Evolutionary conservation across 1,284 basidiomycete species (phyloP).

Genomic region (Grifola frondosa): DNA sequence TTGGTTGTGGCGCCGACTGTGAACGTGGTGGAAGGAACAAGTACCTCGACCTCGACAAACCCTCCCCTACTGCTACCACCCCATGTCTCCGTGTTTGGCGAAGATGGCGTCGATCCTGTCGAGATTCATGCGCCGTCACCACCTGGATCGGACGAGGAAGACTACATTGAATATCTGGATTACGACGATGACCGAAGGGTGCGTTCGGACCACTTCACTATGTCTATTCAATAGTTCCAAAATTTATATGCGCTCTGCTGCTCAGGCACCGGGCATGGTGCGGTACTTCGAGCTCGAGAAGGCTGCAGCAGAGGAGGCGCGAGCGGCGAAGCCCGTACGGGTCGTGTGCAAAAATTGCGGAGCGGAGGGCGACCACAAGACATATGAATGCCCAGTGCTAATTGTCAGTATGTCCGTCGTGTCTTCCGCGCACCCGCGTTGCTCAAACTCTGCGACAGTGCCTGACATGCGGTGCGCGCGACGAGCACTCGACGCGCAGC

Average conservation of each 20-base stretch:
- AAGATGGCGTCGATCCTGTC: conserved; percentile 38
- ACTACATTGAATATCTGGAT: conserved; percentile 73
- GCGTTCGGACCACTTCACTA: conserved; percentile 22
- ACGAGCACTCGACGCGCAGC: conserved; percentile 80
- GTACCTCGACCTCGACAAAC: not conserved
- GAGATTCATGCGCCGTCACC: conserved; percentile 44
- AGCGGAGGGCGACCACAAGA: conserved; percentile 65
- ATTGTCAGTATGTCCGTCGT: conserved; percentile 51
- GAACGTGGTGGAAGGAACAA: conserved; percentile 1
- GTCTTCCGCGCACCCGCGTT: conserved; percentile 3
- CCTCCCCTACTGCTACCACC: conserved; percentile 53
- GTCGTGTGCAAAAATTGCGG: conserved; percentile 74
- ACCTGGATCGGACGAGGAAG: conserved; percentile 44
- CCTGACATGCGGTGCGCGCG: conserved; percentile 81
- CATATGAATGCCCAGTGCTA: conserved; percentile 59
- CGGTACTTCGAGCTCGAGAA: conserved; percentile 59
- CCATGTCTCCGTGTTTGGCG: conserved; percentile 58
- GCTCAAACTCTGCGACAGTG: conserved; percentile 52
- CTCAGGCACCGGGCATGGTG: conserved; percentile 40
- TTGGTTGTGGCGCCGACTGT: conserved; percentile 20
- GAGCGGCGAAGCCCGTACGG: conserved; percentile 39
- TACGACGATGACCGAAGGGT: conserved; percentile 63
- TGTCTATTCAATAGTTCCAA: not conserved
- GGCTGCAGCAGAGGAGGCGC: conserved; percentile 37
- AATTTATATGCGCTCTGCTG: conserved; percentile 3